phyloP scores from a whole-genome alignment of 176 grass and related monocot genomes.

The Oropetium thomaeum region DNA sequence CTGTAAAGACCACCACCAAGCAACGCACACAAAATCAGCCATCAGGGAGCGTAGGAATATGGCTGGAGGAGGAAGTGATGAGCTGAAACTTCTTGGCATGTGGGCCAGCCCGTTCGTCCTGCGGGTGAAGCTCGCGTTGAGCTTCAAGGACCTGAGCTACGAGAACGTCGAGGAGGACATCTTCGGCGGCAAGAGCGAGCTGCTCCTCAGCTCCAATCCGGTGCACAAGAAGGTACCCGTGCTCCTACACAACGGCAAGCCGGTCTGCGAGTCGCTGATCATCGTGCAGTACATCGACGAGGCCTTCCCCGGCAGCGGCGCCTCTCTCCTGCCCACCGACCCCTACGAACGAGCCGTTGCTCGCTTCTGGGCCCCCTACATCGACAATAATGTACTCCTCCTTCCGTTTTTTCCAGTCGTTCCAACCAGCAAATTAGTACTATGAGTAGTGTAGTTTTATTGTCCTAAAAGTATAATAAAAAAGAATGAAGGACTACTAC shows the following conservation, averaged over 20 bases:
- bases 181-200: constrained; percentile 44
- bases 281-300: constrained; percentile 54
- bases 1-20: no score
- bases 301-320: not conserved
- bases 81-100: constrained; percentile 45
- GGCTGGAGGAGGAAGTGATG: no score
- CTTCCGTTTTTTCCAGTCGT: no score
- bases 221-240: constrained; percentile 50
- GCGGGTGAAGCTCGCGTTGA: constrained; percentile 37
- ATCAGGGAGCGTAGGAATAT: no score
- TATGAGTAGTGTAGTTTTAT: no score
- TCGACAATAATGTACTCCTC: constrained; percentile 40
- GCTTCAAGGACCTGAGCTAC: constrained; percentile 36
- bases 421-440: no score
- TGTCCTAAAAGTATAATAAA: no score
- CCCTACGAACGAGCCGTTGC: not conserved
- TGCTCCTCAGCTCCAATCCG: constrained; percentile 49
- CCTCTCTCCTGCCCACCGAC: not conserved
- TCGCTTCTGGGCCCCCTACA: constrained; percentile 8
- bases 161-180: constrained; percentile 40
- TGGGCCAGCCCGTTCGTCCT: constrained; percentile 30
- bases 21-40: no score
- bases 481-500: no score
- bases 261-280: constrained; percentile 37
- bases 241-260: constrained; percentile 36